phyloP scores from a whole-genome alignment of 148 eudicot genomes.

The Diospyros lotus region DNA sequence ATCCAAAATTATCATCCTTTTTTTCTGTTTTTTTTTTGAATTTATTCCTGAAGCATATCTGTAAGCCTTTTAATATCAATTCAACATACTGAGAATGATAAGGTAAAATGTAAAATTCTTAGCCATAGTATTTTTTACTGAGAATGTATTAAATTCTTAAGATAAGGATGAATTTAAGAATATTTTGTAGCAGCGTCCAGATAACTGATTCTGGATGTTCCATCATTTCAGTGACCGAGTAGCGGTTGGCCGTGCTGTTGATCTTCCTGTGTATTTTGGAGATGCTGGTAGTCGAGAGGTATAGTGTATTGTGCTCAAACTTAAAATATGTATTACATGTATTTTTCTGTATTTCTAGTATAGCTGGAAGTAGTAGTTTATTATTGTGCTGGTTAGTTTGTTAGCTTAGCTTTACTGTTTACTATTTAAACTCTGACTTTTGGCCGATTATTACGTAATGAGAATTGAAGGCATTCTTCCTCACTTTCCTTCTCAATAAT shows the following conservation, averaged over 20 bases:
- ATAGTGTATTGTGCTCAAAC: slow-evolving; percentile 16
- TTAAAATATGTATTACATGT: too few species aligned
- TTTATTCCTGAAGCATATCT: neutral
- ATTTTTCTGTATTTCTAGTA: too few species aligned
- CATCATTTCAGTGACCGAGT: slow-evolving; percentile 69
- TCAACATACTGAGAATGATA: neutral
- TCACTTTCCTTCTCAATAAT: too few species aligned
- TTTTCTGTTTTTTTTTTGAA: neutral
- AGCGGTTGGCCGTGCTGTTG: slow-evolving; percentile 88
- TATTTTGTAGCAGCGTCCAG: neutral
- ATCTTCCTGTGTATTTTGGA: slow-evolving; percentile 94
- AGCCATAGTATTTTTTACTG: neutral
- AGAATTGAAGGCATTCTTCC: too few species aligned
- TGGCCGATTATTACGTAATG: too few species aligned
- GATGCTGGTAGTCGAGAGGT: slow-evolving; percentile 99
- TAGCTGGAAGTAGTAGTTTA: too few species aligned
- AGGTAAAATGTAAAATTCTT: neutral
- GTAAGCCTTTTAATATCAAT: neutral
- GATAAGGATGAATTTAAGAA: neutral
- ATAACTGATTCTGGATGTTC: slow-evolving; percentile 3
- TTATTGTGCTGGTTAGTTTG: too few species aligned
- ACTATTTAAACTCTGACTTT: too few species aligned
- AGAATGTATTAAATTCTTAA: neutral
- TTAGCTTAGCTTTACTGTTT: too few species aligned
- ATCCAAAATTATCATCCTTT: neutral